A percentile compares a stretch with the other conserved stretches of the same genome.
Conservation (phyloP, 495 filamentous ascomycete species). For the Xylaria flabelliformis region DNA sequence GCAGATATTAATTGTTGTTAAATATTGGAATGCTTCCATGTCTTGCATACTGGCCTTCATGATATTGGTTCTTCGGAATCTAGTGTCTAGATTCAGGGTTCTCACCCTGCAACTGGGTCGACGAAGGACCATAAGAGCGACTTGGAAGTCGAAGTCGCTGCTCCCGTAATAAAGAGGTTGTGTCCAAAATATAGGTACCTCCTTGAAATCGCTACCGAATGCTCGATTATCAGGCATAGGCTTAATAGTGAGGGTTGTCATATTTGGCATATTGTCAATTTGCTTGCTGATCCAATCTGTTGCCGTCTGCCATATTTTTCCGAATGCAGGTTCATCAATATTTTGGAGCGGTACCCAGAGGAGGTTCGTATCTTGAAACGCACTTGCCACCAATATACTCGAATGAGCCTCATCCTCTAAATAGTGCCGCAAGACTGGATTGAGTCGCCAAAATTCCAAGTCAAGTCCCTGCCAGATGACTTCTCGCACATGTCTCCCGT, state of each 20-base stretch:
- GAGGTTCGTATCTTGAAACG: not conserved
- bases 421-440: too few relatives aligned
- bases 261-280: not conserved
- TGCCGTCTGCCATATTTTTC: too few relatives aligned
- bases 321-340: rapidly evolving
- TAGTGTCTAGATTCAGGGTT: not conserved
- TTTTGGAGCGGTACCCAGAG: not conserved
- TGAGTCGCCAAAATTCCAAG: not conserved
- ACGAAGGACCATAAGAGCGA: too few relatives aligned
- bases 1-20: too few relatives aligned
- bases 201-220: not conserved
- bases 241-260: not conserved
- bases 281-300: too few relatives aligned
- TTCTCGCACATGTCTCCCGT: not conserved
- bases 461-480: not conserved
- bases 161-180: too few relatives aligned
- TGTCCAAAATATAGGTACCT: too few relatives aligned
- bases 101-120: not conserved
- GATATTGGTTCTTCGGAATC: not conserved
- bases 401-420: too few relatives aligned
- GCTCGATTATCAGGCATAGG: not conserved
- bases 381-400: not conserved
- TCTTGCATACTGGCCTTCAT: not conserved
- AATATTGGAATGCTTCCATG: not conserved
- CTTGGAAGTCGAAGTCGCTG: too few relatives aligned